phyloP scores from a whole-genome alignment of 1,284 basidiomycete species.

The Salmacisia buchloeana region DNA sequence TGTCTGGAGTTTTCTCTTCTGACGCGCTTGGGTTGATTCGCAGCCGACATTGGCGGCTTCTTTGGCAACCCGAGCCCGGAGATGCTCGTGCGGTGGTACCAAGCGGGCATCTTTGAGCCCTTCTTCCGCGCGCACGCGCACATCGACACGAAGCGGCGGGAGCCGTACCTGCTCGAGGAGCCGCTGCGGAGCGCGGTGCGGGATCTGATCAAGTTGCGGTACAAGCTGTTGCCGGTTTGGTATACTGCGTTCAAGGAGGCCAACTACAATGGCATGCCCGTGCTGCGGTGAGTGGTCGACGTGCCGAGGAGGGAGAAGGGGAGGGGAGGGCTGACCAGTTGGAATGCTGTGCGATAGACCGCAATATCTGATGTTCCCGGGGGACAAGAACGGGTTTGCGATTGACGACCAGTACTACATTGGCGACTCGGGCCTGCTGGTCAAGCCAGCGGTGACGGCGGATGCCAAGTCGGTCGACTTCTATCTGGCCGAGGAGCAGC shows the following conservation, averaged over 20 bases:
- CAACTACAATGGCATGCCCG: conserved; percentile 38
- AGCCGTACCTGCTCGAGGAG: conserved; percentile 87
- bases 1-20: too few relatives aligned
- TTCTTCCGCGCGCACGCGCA: conserved; percentile 99
- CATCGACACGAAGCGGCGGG: conserved; percentile 93
- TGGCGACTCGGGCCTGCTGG: conserved; percentile 77
- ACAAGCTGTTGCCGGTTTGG: conserved; percentile 85
- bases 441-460: conserved; percentile 80
- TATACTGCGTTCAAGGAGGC: conserved; percentile 76
- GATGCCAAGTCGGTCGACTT: conserved; percentile 67
- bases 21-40: not conserved
- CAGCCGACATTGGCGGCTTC: conserved; percentile 96
- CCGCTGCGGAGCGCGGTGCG: conserved; percentile 77
- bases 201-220: conserved; percentile 74
- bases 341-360: conserved; percentile 62
- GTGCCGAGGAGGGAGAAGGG: not conserved
- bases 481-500: conserved; percentile 83
- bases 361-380: conserved; percentile 87
- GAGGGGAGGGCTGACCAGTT: too few relatives aligned
- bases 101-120: conserved; percentile 86
- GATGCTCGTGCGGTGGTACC: conserved; percentile 95
- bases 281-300: conserved; percentile 23
- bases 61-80: conserved; percentile 92
- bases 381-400: conserved; percentile 74
- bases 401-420: conserved; percentile 94